Evolutionary conservation across 2,329 filamentous ascomycete species (phyloP).

Genomic region (Aspergillus melleus): DNA sequence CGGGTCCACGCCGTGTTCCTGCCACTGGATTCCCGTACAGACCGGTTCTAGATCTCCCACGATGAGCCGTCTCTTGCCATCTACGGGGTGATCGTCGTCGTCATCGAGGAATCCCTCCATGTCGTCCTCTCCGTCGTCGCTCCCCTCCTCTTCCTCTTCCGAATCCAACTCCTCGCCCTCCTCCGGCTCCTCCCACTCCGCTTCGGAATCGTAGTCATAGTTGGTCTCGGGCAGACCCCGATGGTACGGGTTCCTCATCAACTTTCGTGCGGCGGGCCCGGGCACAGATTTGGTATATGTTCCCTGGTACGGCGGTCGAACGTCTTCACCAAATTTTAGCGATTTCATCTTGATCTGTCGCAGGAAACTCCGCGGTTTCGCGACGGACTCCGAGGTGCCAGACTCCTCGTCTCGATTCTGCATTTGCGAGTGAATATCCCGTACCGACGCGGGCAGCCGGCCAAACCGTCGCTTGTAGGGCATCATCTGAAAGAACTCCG

Average conservation of each 20-base stretch:
- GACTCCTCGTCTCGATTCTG: constrained; percentile 46
- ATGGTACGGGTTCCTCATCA: constrained; percentile 57
- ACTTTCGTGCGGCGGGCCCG: constrained; percentile 39
- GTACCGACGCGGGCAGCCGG: constrained; percentile 49
- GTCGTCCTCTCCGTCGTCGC: constrained; percentile 71
- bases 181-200: constrained; percentile 67
- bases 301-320: constrained; percentile 63
- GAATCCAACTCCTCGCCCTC: constrained; percentile 69
- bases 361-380: constrained; percentile 43
- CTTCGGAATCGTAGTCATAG: constrained; percentile 68
- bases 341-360: constrained; percentile 57
- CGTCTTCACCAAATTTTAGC: constrained; percentile 61
- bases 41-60: constrained; percentile 72
- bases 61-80: constrained; percentile 58
- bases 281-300: constrained; percentile 57
- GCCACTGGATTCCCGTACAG: constrained; percentile 81
- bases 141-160: constrained; percentile 63
- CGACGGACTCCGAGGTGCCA: constrained; percentile 22
- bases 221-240: constrained; percentile 55
- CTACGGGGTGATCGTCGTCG: constrained; percentile 66
- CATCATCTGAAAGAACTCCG: constrained; percentile 40
- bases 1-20: constrained; percentile 53
- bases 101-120: constrained; percentile 91
- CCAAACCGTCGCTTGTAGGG: constrained; percentile 36
- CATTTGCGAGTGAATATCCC: constrained; percentile 60